Evolutionary conservation across 768 basidiomycete genomes (phyloP).

Genomic region (Ramaria sp.): DNA sequence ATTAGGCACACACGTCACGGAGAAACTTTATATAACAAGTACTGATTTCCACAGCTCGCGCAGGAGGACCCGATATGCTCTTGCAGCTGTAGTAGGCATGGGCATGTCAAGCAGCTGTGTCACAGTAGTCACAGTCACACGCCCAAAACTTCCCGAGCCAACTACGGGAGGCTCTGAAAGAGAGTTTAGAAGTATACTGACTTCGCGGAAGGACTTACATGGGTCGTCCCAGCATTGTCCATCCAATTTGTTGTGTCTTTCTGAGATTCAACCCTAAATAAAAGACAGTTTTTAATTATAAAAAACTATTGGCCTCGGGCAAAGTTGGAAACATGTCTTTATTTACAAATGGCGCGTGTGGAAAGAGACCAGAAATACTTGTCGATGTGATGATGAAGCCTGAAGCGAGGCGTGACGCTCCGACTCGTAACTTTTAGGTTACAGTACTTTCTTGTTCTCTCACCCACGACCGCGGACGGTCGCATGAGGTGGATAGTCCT

Average conservation of each 20-base stretch:
- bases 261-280: too few relatives aligned
- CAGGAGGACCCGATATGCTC: constrained; percentile 5
- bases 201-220: too few relatives aligned
- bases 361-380: background rate
- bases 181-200: too few relatives aligned
- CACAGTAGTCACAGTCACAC: background rate
- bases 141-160: too few relatives aligned
- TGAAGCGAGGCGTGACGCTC: constrained; percentile 1
- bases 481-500: constrained; percentile 5
- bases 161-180: too few relatives aligned
- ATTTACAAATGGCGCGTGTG: background rate
- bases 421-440: constrained; percentile 1
- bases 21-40: background rate
- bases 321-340: background rate
- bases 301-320: background rate
- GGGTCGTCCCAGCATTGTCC: too few relatives aligned
- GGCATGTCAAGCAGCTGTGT: background rate
- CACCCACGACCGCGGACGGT: constrained; percentile 7
- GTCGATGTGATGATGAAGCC: background rate
- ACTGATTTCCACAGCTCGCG: constrained; percentile 8
- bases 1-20: background rate
- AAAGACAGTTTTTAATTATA: too few relatives aligned
- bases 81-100: background rate
- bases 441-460: background rate
- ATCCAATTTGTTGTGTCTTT: too few relatives aligned